Evolutionary conservation across 176 grass and related monocot genomes (phyloP), one percentile per base, ranked within the genome.

Genomic region (Triticum turgidum): DNA sequence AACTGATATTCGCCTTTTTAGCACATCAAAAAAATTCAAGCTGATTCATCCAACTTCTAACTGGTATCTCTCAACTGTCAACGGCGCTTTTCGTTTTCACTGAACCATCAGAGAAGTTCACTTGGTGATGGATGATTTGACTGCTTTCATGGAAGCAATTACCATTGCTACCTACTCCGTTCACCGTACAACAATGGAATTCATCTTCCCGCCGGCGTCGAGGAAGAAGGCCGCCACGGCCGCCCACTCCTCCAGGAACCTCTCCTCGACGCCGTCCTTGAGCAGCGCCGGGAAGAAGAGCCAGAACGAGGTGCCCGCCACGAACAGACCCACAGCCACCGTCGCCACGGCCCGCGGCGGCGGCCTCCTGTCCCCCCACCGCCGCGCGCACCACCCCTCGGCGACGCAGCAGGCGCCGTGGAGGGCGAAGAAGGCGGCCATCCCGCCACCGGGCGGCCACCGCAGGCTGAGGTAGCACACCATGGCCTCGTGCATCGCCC

Each of bases 401-500:
- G 77, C 68, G 35, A 82, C 49, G 74, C 74, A 92, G 76, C 73
- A 78, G 11, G 21, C 64, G 24, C 84, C 87, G 44, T 92, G 87
- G 21, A 94, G 90, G 11, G 39, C 0, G 76, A 94, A 92, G 89
- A 94, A 94, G 1, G 82, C 44, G 4, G 67, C 74, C 24, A 78
- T 75, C 66, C 42, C 42, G 42, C 42, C 42, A 11, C 11, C 42
- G 41, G 41, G 41, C 44, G 44, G 44, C 3, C 70, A 41, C 14
- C 20, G n/a, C 0, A 73, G 38, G 4, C 52, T 68, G 39, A 88
- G 1, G 83, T 95, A 92, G 61, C 58, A 92, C 45, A 69, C 79
- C 21, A 90, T 73, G 18, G 44, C 82, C 89, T 95, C 93, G 81
- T 95, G 93, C 90, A 95, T 92, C 21, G 90, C 61, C n/a, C 85